phyloP scores from a whole-genome alignment of 169 alveolate species.

The Plasmodium reichenowi region DNA sequence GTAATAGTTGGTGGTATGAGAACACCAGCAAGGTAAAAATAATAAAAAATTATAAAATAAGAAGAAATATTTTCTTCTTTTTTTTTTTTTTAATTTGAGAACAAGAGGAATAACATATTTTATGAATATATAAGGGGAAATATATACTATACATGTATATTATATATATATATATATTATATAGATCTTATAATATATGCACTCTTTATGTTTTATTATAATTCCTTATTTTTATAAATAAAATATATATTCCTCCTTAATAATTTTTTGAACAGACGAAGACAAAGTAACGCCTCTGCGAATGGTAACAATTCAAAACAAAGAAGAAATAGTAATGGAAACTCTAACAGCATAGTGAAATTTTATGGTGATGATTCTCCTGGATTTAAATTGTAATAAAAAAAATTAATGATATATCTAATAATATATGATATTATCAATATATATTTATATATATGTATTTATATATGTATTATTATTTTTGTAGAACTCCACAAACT shows the following conservation, averaged over 20 bases:
- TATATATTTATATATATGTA: not conserved
- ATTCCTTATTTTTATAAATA: too few relatives aligned
- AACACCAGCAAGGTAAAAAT: slow-evolving; percentile 58
- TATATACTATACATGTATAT: not conserved
- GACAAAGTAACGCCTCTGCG: slow-evolving; percentile 32
- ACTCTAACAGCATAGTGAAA: slow-evolving; percentile 39
- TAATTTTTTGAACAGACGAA: slow-evolving; percentile 25
- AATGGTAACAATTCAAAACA: slow-evolving; percentile 11
- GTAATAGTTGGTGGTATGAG: slow-evolving; percentile 70
- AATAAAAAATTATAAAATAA: too few relatives aligned
- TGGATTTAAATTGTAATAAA: slow-evolving; percentile 72
- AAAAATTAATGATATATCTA: not conserved
- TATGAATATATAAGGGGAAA: too few relatives aligned
- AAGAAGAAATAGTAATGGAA: slow-evolving; percentile 55
- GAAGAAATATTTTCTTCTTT: too few relatives aligned
- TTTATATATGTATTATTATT: not conserved
- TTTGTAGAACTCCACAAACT: slow-evolving; percentile 84
- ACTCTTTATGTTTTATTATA: too few relatives aligned
- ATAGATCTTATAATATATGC: not conserved
- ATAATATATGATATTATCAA: not conserved
- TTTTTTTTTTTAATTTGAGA: too few relatives aligned
- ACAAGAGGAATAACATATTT: too few relatives aligned
- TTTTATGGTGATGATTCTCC: slow-evolving; percentile 77
- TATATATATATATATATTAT: not conserved
- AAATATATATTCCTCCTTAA: not conserved